Evolutionary conservation across 2,329 filamentous ascomycete species (phyloP).

Genomic region (Berkeleyomyces basicola): DNA sequence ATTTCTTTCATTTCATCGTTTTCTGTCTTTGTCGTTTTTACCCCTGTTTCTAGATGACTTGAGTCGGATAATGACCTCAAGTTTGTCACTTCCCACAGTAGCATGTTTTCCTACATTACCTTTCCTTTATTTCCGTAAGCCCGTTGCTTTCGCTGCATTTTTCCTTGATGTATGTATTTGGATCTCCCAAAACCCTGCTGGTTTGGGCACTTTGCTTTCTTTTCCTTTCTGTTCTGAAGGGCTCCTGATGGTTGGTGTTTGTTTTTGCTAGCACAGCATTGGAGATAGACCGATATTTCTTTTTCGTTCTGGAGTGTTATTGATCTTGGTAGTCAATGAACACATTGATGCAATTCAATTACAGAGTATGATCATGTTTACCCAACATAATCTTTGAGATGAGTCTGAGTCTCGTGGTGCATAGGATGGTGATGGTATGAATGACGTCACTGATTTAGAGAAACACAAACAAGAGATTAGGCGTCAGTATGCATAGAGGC

Average conservation of each 20-base stretch:
- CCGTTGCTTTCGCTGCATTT: slow-evolving; percentile 2
- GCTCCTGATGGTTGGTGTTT: not conserved
- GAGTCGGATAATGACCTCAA: not conserved
- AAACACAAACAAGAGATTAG: too few species aligned
- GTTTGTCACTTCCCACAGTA: not conserved
- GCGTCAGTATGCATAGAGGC: too few species aligned
- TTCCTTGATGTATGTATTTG: not conserved
- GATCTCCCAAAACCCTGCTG: not conserved
- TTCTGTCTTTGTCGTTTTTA: slow-evolving; percentile 1
- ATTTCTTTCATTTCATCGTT: not conserved
- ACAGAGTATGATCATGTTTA: too few species aligned
- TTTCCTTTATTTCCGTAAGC: not conserved
- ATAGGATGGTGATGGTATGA: too few species aligned
- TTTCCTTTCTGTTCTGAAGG: not conserved
- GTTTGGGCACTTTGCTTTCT: not conserved
- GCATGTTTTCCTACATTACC: not conserved
- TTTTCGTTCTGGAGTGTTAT: too few species aligned
- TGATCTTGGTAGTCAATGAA: too few species aligned
- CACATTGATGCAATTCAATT: too few species aligned
- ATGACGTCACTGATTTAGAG: too few species aligned
- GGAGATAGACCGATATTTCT: not conserved
- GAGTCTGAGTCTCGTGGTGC: too few species aligned
- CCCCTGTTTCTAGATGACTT: not conserved
- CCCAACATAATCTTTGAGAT: too few species aligned
- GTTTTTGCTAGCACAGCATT: too few species aligned